Conservation (phyloP, 345 rosid genomes). For the Rhodamnia argentea region DNA sequence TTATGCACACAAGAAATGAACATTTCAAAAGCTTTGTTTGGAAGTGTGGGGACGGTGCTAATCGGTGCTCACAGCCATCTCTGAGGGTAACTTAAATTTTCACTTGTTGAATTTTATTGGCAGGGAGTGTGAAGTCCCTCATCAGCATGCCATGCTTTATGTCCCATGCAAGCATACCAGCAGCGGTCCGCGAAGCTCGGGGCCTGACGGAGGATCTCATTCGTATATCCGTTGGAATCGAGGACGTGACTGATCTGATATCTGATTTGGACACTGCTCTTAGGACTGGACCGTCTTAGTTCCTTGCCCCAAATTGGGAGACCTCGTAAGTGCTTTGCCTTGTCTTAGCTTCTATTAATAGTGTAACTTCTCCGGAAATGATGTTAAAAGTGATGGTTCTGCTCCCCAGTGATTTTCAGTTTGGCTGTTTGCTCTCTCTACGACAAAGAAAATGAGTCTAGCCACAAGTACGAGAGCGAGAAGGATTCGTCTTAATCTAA, state of each 20-base stretch:
- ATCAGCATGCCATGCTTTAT: slow-evolving; percentile 98
- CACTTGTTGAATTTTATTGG: neutral
- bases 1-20: neutral
- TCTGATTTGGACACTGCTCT: slow-evolving; percentile 74
- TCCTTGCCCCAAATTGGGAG: neutral
- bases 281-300: slow-evolving; percentile 42
- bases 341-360: neutral
- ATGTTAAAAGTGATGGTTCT: neutral
- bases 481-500: neutral
- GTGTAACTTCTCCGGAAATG: neutral
- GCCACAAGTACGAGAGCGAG: neutral
- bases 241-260: slow-evolving; percentile 83
- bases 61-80: neutral
- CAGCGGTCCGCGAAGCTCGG: slow-evolving; percentile 72
- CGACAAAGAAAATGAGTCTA: neutral
- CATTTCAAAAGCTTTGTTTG: neutral
- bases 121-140: slow-evolving; percentile 93
- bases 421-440: neutral
- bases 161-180: slow-evolving; percentile 96
- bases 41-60: neutral
- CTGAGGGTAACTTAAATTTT: neutral
- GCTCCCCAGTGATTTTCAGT: neutral
- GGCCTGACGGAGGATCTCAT: slow-evolving; percentile 88
- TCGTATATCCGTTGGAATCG: slow-evolving; percentile 86
- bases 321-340: neutral